Percentiles rank a stretch among this genome's conserved stretches.
Evolutionary conservation across 2,329 filamentous ascomycete genomes (phyloP).

Genomic region (Fusarium euwallaceae): DNA sequence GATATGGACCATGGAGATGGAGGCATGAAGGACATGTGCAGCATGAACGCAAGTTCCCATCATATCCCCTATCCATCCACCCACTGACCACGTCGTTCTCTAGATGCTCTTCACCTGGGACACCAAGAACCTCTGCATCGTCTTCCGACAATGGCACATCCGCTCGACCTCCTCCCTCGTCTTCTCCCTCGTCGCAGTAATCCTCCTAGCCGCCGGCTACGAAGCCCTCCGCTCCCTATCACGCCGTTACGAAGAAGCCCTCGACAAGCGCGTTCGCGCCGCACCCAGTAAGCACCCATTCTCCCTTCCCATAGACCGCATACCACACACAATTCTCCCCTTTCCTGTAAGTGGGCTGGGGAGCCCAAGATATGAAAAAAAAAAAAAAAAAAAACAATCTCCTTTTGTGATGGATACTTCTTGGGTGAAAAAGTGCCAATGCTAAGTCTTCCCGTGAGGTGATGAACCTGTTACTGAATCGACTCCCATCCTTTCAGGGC

Average conservation of each 20-base stretch:
- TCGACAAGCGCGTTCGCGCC: slow-evolving; percentile 62
- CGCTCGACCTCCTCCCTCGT: slow-evolving; percentile 80
- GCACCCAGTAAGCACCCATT: slow-evolving; percentile 63
- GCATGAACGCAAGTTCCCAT: slow-evolving; percentile 81
- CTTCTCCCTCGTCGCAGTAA: slow-evolving; percentile 84
- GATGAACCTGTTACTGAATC: slow-evolving; percentile 69
- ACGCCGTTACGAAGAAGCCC: slow-evolving; percentile 78
- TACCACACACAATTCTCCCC: slow-evolving; percentile 9
- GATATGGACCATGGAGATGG: slow-evolving; percentile 70
- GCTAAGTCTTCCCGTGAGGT: slow-evolving; percentile 50
- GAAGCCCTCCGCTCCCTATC: slow-evolving; percentile 86
- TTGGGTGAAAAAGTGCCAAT: slow-evolving; percentile 41
- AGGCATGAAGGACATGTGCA: slow-evolving; percentile 78
- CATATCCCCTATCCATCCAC: not conserved
- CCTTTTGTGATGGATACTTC: slow-evolving; percentile 6
- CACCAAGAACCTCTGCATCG: slow-evolving; percentile 92
- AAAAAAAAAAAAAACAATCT: slow-evolving; percentile 3
- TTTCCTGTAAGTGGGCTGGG: slow-evolving; percentile 17
- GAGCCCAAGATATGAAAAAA: slow-evolving; percentile 27
- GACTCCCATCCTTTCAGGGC: slow-evolving; percentile 78
- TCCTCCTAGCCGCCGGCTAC: slow-evolving; percentile 90
- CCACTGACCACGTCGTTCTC: not conserved
- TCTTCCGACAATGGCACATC: slow-evolving; percentile 93
- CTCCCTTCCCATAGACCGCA: not conserved
- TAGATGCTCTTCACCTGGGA: slow-evolving; percentile 99